These are phyloP conservation scores for Talaromyces sp. DNA, from an alignment of 2,329 filamentous ascomycete species.

Conservation along the genomic window DNA sequence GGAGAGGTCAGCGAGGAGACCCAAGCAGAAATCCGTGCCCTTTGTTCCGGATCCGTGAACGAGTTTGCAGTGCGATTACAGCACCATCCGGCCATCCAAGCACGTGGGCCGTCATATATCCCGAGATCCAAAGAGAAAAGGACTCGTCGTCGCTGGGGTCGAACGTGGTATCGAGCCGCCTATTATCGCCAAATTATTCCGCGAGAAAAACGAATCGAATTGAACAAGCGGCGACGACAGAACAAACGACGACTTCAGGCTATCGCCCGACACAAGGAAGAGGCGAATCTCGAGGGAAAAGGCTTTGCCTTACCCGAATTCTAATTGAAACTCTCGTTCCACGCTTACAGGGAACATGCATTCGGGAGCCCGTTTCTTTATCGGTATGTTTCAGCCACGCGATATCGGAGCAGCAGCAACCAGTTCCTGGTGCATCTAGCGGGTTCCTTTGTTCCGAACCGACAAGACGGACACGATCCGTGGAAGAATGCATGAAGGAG, in stretches of 20 bases:
- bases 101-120: not conserved
- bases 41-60: constrained; percentile 33
- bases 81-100: constrained; percentile 31
- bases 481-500: not conserved
- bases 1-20: constrained; percentile 28
- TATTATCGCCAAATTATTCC: not conserved
- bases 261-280: not conserved
- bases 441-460: not conserved
- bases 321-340: not conserved
- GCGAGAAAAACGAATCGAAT: constrained; percentile 2
- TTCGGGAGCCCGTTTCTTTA: not conserved
- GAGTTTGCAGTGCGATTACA: constrained; percentile 34
- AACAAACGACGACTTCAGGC: constrained; percentile 2
- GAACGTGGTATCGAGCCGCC: not conserved
- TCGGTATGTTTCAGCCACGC: not conserved
- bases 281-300: not conserved
- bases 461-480: not conserved
- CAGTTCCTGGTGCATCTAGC: not conserved
- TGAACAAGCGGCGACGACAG: constrained; percentile 8
- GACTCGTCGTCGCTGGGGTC: not conserved
- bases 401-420: not conserved
- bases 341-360: not conserved
- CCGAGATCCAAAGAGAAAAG: not conserved
- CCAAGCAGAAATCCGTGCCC: constrained; percentile 30
- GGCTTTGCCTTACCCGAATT: not conserved